These are phyloP conservation scores for Saccharomycopsis babjevae DNA, from an alignment of 805 yeast species.

Conservation along the genomic window DNA sequence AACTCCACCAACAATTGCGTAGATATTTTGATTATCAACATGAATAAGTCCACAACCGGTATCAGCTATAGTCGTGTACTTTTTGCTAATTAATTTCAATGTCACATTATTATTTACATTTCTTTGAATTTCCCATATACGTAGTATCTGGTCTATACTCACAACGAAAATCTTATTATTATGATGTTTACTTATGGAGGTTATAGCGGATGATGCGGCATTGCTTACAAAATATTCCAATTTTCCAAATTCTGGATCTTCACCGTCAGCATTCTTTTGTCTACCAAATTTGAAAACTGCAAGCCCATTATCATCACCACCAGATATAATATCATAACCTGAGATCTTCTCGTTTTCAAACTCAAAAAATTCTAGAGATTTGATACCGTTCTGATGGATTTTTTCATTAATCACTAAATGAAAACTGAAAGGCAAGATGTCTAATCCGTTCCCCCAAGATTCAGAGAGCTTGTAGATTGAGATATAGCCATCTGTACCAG, in stretches of 20 bases:
- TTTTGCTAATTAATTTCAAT: constrained; percentile 28
- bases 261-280: constrained; percentile 10
- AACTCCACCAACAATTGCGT: constrained; percentile 59
- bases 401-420: constrained; percentile 30
- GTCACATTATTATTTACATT: constrained; percentile 8
- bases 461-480: constrained; percentile 44
- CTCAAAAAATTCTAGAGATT: constrained; percentile 23
- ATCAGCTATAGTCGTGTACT: constrained; percentile 80
- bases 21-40: constrained; percentile 22
- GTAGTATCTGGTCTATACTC: constrained; percentile 75
- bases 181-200: constrained; percentile 40
- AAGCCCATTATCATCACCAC: constrained; percentile 89
- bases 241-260: constrained; percentile 22
- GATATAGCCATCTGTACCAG: constrained; percentile 80
- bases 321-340: constrained; percentile 43
- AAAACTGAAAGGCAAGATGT: not conserved
- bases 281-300: constrained; percentile 29
- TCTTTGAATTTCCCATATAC: constrained; percentile 46
- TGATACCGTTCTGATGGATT: constrained; percentile 81
- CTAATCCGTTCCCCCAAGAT: not conserved
- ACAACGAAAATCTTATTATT: constrained; percentile 39
- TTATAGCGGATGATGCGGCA: constrained; percentile 85
- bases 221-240: constrained; percentile 23
- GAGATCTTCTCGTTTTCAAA: constrained; percentile 2
- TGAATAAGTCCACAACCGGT: constrained; percentile 57